Base-by-base conservation (phyloP, 2,329 filamentous ascomycete species). In the Gaeumannomyces tritici region DNA sequence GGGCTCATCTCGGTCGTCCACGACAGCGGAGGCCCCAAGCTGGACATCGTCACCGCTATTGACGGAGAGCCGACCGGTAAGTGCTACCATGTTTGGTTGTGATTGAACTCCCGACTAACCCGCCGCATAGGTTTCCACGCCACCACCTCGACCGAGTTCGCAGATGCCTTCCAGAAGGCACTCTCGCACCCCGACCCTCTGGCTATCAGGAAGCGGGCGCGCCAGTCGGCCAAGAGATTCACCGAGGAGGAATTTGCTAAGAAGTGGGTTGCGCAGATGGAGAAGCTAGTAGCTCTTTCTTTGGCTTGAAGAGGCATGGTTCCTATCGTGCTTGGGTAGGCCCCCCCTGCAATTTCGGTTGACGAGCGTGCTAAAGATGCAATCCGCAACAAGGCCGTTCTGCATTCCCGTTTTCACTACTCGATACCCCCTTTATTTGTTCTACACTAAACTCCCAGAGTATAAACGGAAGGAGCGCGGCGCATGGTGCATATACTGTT, bases 1-100 rank as follows among this genome's bases (percentile, higher is more conserved):
- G 95, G 95, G 1, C 79, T 99, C 63, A 92, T 99, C 63, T 87
- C 89, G 6, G 93, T 99, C 0, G 95, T 98, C 11, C 95, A 99
- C 70, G 82, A 97, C 74, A 95, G 90, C 60, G 95, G 93, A 11
- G 95, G 95, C 0, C 95, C 95, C 2, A 96, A 95, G 75, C 76
- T 91, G 65, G 95, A 99, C 72, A 99, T 99, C 67, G 93, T 98
- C 21, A 84, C 91, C 12, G 82, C 89, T 13, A 78, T 95, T 47
- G 87, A 95, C 66, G 91, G 90, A 4, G 77, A 88, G 66, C 86
- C 89, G 13, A 97, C 90, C 84, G 93, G 60, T 61, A n/a, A 47
- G 60, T 57, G 24, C 33, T 9, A 7, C 12, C 29, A 24, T 27
- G 3, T 51, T 51, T 51, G 35, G 15, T 51, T 31, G n/a, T 12